These are phyloP conservation scores for Hymenoscyphus infarciens DNA, from an alignment of 2,329 filamentous ascomycete species.

Conservation along the genomic window DNA sequence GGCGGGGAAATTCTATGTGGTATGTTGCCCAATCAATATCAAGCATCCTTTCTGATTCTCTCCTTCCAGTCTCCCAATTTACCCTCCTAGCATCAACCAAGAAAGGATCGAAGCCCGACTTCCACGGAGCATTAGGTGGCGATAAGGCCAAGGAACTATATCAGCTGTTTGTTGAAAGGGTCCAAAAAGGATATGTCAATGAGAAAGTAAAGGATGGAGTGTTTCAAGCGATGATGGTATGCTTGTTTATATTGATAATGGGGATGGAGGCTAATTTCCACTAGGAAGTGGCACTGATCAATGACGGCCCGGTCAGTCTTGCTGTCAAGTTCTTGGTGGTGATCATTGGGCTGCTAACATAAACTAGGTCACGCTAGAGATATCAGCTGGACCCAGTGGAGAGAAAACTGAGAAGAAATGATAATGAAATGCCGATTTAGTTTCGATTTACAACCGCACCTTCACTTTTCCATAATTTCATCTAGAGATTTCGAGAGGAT, in stretches of 20 bases:
- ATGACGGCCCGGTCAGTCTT: slow-evolving; percentile 67
- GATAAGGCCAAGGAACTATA: slow-evolving; percentile 80
- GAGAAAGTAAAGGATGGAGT: slow-evolving; percentile 90
- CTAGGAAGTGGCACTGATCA: slow-evolving; percentile 77
- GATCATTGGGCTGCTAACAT: slow-evolving; percentile 8
- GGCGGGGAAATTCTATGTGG: slow-evolving; percentile 91
- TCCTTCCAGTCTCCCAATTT: slow-evolving; percentile 85
- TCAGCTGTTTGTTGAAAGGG: slow-evolving; percentile 74
- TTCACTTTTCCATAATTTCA: not conserved
- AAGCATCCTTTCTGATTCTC: slow-evolving; percentile 10
- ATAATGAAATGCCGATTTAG: not conserved
- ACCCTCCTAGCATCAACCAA: slow-evolving; percentile 90
- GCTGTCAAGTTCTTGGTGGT: not conserved
- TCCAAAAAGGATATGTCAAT: slow-evolving; percentile 66
- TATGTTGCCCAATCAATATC: slow-evolving; percentile 39
- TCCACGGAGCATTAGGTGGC: slow-evolving; percentile 79
- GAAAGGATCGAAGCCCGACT: slow-evolving; percentile 93
- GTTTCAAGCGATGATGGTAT: slow-evolving; percentile 93
- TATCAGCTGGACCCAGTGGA: slow-evolving; percentile 25
- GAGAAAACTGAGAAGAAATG: not conserved
- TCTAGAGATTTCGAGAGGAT: not conserved
- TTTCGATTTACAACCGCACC: not conserved
- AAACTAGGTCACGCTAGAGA: slow-evolving; percentile 32
- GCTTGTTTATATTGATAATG: not conserved
- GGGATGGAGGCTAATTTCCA: slow-evolving; percentile 1